Evolutionary conservation across 2,329 filamentous ascomycete species (phyloP), one percentile per base, ranked within the genome.

Genomic region (Arthrobotrys entomopaga): DNA sequence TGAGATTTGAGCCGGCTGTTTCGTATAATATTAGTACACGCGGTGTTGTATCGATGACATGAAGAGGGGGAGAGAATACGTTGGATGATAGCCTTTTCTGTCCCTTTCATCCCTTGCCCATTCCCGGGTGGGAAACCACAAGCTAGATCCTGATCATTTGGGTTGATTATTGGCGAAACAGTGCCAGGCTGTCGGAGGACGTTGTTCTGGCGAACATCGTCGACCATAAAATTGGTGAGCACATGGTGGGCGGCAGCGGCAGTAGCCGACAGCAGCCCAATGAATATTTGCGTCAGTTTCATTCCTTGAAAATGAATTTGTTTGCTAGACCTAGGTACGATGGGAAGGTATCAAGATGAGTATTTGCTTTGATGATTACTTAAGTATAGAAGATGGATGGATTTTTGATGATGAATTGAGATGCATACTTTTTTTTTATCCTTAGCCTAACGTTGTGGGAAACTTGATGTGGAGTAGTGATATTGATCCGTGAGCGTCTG

Each of bases 161-260:
- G 61, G 24, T 61, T 57, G 3, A 20, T 24, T 8, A 73, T 61
- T 1, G 69, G 69, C 16, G 63, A 61, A 10, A 73, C 57, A 7
- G 61, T 73, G 24, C 69, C 69, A 6, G 69, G 61, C 20, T 73
- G 69, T 26, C 69, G 60, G n/a, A 73, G 40, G 15, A 73, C 69
- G 24, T 73, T 56, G 48, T 16, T 13, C 22, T 73, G 61, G 19
- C 40, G 69, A 19, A 61, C 29, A 19, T 57, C 46, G 54, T 73
- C 61, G 13, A 73, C 49, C 26, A 61, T 24, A 42, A 73, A 66
- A 42, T 56, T 3, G 2, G 61, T 66, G 54, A 73, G 26, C 5
- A 73, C 56, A 15, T 73, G 69, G 29, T 73, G 69, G 4, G 61
- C 69, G n/a, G 24, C 20, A 2, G 49, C 15, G 8, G 19, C 24